A percentile compares a stretch with the other conserved stretches of the same genome.
Conservation (phyloP, 805 yeast species). For the Metschnikowia lunata region DNA sequence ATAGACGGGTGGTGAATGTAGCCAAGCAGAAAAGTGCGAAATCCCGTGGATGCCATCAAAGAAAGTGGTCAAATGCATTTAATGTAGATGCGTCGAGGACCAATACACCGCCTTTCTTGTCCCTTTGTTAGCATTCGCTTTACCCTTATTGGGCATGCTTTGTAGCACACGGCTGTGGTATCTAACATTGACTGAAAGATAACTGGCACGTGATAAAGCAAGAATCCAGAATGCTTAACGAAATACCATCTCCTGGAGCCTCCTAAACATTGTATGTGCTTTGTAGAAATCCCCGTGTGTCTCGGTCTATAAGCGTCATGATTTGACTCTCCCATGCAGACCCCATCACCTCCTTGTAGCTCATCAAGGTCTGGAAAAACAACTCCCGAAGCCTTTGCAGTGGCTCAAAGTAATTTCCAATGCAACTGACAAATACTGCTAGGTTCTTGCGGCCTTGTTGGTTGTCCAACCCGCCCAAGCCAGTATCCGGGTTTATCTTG, state of each 20-base stretch:
- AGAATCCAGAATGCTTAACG: too few species aligned
- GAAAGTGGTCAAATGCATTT: too few species aligned
- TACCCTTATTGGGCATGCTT: too few species aligned
- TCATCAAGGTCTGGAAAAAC: slow-evolving; percentile 42
- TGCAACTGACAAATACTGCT: slow-evolving; percentile 52
- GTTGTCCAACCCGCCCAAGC: slow-evolving; percentile 46
- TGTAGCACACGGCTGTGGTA: too few species aligned
- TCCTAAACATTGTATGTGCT: slow-evolving; percentile 9
- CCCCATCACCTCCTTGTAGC: slow-evolving; percentile 48
- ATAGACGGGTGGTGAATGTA: background rate
- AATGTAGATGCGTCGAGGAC: too few species aligned
- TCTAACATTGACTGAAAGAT: too few species aligned
- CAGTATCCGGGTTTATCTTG: slow-evolving; percentile 57
- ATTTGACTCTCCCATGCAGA: slow-evolving; percentile 33
- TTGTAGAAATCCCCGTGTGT: slow-evolving; percentile 18
- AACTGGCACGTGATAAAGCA: too few species aligned
- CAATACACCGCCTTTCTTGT: too few species aligned
- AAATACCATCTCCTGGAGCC: too few species aligned
- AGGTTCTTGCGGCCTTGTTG: slow-evolving; percentile 45
- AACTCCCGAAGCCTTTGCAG: slow-evolving; percentile 39
- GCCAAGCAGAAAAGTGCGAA: background rate
- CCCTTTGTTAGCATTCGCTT: too few species aligned
- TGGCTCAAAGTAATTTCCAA: slow-evolving; percentile 53
- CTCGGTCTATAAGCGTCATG: slow-evolving; percentile 28
- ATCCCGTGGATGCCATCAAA: too few species aligned